A percentile compares a stretch with the other conserved stretches of the same genome.
These are phyloP conservation scores for Alternaria triticina DNA, from an alignment of 2,329 filamentous ascomycete species.

Conservation along the genomic window DNA sequence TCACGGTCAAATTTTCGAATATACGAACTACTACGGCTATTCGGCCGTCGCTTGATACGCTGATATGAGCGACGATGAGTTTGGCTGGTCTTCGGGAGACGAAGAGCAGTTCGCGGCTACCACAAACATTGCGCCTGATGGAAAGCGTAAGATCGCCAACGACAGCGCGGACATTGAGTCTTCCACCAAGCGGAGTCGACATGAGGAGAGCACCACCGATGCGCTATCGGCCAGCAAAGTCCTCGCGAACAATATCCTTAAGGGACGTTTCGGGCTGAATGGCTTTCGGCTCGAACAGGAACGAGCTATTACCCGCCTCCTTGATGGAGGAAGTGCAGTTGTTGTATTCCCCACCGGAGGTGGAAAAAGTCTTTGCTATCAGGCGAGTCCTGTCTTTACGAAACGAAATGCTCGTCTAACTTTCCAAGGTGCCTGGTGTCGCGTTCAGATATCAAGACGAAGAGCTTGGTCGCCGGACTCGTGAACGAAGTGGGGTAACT, in stretches of 20 bases:
- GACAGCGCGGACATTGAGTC: neutral
- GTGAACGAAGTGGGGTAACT: constrained; percentile 78
- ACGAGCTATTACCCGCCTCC: constrained; percentile 51
- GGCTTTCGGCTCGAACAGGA: constrained; percentile 56
- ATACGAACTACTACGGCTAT: accelerated
- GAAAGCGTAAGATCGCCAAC: constrained; percentile 10
- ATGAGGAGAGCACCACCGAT: neutral
- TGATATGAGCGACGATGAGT: constrained; percentile 18
- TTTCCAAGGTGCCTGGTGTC: constrained; percentile 47
- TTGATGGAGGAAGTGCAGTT: constrained; percentile 53
- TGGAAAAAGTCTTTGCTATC: constrained; percentile 95
- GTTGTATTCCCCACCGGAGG: constrained; percentile 84
- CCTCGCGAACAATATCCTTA: constrained; percentile 46
- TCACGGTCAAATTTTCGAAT: neutral
- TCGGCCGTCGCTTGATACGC: neutral
- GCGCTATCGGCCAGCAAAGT: constrained; percentile 24
- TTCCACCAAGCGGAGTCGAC: constrained; percentile 3
- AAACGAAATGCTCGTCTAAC: constrained; percentile 3
- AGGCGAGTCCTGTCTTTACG: constrained; percentile 59
- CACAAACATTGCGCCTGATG: neutral
- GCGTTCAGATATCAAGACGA: constrained; percentile 51
- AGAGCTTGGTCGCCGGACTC: constrained; percentile 43
- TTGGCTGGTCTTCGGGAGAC: constrained; percentile 13
- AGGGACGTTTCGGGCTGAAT: constrained; percentile 50
- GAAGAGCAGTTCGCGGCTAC: constrained; percentile 11